phyloP scores from a whole-genome alignment of 2,329 filamentous ascomycete species.

The Trichocomaceae sp. region DNA sequence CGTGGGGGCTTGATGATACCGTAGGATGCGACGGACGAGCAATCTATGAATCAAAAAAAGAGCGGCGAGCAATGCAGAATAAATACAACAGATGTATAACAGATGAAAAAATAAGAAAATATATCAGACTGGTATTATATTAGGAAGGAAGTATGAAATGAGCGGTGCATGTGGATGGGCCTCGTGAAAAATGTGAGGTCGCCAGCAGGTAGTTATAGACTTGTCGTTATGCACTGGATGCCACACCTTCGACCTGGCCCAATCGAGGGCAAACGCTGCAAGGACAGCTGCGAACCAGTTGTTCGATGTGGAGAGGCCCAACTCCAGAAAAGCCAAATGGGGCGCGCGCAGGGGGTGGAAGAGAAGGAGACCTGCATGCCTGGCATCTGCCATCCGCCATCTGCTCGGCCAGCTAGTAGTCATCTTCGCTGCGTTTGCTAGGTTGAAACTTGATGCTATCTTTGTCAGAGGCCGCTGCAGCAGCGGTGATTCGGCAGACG shows the following conservation, averaged over 20 bases:
- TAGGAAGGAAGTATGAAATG: not conserved
- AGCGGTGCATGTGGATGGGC: conserved; percentile 26
- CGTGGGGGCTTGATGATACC: conserved; percentile 13
- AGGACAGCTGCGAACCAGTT: conserved; percentile 17
- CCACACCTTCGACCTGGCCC: conserved; percentile 13
- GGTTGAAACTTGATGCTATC: not conserved
- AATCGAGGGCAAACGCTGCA: conserved; percentile 16
- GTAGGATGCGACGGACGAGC: conserved; percentile 13
- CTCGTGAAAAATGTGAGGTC: conserved; percentile 27
- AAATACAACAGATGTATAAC: no score
- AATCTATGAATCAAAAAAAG: conserved; percentile 11
- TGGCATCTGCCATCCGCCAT: not conserved
- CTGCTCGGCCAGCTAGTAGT: no score
- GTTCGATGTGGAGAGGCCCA: conserved; percentile 16
- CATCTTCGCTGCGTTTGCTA: no score
- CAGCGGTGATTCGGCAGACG: not conserved
- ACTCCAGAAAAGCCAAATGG: conserved; percentile 10
- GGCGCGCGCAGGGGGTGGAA: conserved; percentile 16
- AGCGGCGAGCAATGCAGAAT: not conserved
- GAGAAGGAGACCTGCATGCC: conserved; percentile 5
- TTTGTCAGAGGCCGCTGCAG: not conserved
- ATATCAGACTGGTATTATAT: not conserved
- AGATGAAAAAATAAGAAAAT: not conserved
- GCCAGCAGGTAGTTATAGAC: conserved; percentile 19
- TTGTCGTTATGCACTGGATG: conserved; percentile 26